Conservation (phyloP, 1,139 yeast species). For the Suhomyces bokatorum region DNA sequence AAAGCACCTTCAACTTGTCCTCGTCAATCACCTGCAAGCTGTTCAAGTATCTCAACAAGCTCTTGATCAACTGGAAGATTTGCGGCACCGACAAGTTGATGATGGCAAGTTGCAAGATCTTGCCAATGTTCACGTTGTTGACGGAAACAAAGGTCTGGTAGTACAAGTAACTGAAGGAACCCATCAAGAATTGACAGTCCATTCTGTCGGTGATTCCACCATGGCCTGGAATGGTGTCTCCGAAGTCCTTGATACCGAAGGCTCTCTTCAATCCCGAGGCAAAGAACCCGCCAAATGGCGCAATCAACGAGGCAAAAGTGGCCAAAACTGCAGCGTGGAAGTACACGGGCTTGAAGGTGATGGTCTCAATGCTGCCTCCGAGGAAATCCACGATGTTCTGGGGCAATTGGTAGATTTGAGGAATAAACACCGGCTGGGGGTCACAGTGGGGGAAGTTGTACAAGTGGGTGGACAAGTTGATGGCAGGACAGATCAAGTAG, state of each 20-base stretch:
- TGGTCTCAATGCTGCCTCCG: constrained; percentile 36
- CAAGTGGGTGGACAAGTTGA: constrained; percentile 56
- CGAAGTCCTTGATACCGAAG: constrained; percentile 91
- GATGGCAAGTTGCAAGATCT: constrained; percentile 72
- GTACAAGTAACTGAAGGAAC: constrained; percentile 88
- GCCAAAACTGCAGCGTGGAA: constrained; percentile 85
- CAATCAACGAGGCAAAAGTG: constrained; percentile 93
- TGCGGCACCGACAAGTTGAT: constrained; percentile 69
- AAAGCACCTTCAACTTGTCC: constrained; percentile 27
- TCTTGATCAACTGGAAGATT: constrained; percentile 60
- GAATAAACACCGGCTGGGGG: constrained; percentile 82
- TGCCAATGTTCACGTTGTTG: constrained; percentile 68
- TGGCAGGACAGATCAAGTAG: constrained; percentile 88
- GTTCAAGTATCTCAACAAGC: constrained; percentile 63
- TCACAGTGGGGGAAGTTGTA: constrained; percentile 60
- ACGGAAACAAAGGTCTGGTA: constrained; percentile 88
- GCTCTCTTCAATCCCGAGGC: constrained; percentile 97
- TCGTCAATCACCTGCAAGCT: constrained; percentile 51
- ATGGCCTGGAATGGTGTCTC: constrained; percentile 94
- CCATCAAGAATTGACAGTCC: constrained; percentile 98
- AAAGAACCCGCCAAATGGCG: constrained; percentile 98
- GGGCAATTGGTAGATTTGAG: constrained; percentile 78
- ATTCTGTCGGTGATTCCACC: constrained; percentile 98
- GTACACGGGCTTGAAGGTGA: constrained; percentile 80
- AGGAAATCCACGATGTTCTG: constrained; percentile 54